A percentile compares a stretch with the other conserved stretches of the same genome.
Evolutionary conservation across 345 rosid species (phyloP).

Genomic region (Brassica cretica): DNA sequence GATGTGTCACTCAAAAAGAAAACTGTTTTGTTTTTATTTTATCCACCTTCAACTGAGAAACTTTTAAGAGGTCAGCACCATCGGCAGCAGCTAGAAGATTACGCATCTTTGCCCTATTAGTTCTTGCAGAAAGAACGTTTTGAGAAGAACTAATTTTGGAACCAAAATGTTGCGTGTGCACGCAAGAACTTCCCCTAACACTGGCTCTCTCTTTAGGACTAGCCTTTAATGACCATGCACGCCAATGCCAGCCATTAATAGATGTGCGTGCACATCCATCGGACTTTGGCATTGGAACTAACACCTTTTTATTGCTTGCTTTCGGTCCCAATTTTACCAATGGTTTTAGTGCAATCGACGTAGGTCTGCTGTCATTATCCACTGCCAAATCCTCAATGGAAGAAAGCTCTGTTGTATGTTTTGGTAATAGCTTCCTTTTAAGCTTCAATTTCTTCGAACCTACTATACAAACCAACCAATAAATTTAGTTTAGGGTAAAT

Average conservation of each 20-base stretch:
- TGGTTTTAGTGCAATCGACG: conserved; percentile 41
- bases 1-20: conserved; percentile 24
- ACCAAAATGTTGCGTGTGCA: conserved; percentile 45
- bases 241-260: conserved; percentile 96
- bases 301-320: conserved; percentile 43
- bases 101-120: conserved; percentile 91
- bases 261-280: conserved; percentile 93
- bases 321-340: conserved; percentile 35
- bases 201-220: conserved; percentile 75
- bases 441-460: conserved; percentile 48
- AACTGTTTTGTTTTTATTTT: conserved; percentile 8
- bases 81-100: conserved; percentile 98
- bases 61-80: conserved; percentile 92
- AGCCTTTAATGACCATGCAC: conserved; percentile 80
- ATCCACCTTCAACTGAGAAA: conserved; percentile 86
- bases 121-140: conserved; percentile 91
- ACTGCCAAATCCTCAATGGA: conserved; percentile 47
- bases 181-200: conserved; percentile 59
- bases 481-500: conserved; percentile 19
- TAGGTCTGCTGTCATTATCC: conserved; percentile 38
- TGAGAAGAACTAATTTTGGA: conserved; percentile 55
- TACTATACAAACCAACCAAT: conserved; percentile 35
- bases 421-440: conserved; percentile 51
- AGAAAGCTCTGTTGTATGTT: conserved; percentile 33
- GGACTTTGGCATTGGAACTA: conserved; percentile 59